Percentiles rank a stretch among this genome's conserved stretches.
These are phyloP conservation scores for Polyporus arcularius DNA, from an alignment of 768 basidiomycete genomes.

Conservation along the genomic window DNA sequence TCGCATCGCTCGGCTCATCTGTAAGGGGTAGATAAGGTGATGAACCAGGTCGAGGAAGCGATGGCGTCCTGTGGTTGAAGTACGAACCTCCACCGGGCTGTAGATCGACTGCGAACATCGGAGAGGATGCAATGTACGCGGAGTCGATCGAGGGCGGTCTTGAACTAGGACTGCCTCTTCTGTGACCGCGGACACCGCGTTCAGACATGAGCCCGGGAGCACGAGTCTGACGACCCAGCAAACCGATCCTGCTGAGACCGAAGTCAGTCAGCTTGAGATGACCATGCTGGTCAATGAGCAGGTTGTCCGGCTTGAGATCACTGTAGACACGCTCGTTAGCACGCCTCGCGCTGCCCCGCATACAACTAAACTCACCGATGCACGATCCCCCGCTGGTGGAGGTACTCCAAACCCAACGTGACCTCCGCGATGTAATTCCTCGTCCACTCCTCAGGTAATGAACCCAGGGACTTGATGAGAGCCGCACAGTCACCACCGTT, in stretches of 20 bases:
- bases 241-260: constrained; percentile 93
- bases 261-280: constrained; percentile 99
- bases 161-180: constrained; percentile 66
- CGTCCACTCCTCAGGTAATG: constrained; percentile 94
- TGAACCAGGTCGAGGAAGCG: constrained; percentile 58
- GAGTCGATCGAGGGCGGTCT: constrained; percentile 83
- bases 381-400: constrained; percentile 94
- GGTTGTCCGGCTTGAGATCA: constrained; percentile 96
- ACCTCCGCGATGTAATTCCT: constrained; percentile 97
- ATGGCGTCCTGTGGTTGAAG: constrained; percentile 68
- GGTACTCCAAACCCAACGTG: constrained; percentile 90
- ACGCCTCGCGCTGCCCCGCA: background rate
- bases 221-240: constrained; percentile 94
- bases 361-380: constrained; percentile 71
- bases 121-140: constrained; percentile 75
- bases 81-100: constrained; percentile 68
- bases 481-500: constrained; percentile 98
- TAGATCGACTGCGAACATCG: constrained; percentile 61
- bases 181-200: constrained; percentile 39
- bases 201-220: constrained; percentile 46
- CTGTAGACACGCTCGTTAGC: constrained; percentile 42
- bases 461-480: constrained; percentile 93
- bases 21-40: constrained; percentile 68
- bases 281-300: constrained; percentile 95
- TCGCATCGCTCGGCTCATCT: constrained; percentile 88